A percentile compares a stretch with the other conserved stretches of the same genome.
phyloP scores from a whole-genome alignment of 2,329 filamentous ascomycete genomes.

The Aureobasidium sp. region DNA sequence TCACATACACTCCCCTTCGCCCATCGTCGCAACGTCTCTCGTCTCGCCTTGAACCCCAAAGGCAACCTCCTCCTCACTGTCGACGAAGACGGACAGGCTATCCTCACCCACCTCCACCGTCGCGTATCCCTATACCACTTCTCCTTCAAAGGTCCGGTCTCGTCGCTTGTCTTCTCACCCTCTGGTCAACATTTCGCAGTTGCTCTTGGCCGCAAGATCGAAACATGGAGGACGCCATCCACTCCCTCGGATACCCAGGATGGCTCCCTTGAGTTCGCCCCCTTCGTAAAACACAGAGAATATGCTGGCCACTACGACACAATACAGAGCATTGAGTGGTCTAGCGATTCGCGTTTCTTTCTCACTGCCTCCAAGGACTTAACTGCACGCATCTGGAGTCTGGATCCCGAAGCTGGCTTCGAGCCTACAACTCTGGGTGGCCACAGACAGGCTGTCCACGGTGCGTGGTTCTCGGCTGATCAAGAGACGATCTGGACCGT shows the following conservation, averaged over 20 bases:
- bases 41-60: constrained; percentile 78
- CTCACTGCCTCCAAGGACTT: constrained; percentile 85
- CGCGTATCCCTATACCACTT: constrained; percentile 88
- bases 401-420: constrained; percentile 80
- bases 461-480: constrained; percentile 93
- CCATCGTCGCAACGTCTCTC: constrained; percentile 86
- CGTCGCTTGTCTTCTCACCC: constrained; percentile 80
- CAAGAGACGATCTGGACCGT: constrained; percentile 95
- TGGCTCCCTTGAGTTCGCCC: constrained; percentile 87
- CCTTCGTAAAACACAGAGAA: constrained; percentile 80
- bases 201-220: constrained; percentile 74
- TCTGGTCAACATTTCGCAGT: constrained; percentile 87
- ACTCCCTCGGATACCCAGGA: constrained; percentile 64
- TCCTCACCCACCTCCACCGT: constrained; percentile 81
- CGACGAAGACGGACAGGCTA: constrained; percentile 89
- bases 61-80: constrained; percentile 89
- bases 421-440: constrained; percentile 82
- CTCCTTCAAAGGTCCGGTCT: constrained; percentile 78
- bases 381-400: constrained; percentile 90
- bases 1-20: constrained; percentile 81
- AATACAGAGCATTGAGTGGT: constrained; percentile 86
- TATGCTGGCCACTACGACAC: constrained; percentile 84
- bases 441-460: constrained; percentile 80
- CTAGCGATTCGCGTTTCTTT: constrained; percentile 90
- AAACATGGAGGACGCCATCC: constrained; percentile 93